These are phyloP conservation scores for Coccinonectria pachysandricola DNA, from an alignment of 2,329 filamentous ascomycete genomes.

Conservation along the genomic window DNA sequence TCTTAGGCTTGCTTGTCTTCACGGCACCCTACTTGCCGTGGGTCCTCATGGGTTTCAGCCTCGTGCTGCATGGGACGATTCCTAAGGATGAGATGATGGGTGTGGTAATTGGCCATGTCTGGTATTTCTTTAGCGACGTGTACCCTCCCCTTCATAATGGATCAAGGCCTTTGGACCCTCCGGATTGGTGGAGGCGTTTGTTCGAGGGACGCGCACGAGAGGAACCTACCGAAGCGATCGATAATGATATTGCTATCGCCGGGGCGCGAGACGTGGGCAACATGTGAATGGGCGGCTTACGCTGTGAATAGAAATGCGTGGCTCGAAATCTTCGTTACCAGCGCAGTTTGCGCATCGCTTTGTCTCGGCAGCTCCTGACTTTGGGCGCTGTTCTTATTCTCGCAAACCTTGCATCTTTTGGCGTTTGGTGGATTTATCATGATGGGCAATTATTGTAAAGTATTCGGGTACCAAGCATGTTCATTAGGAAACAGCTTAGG, in stretches of 20 bases:
- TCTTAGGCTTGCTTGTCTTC: slow-evolving; percentile 82
- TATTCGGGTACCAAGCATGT: no score
- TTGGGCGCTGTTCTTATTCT: no score
- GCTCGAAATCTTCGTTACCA: no score
- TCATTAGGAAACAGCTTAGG: no score
- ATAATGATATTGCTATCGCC: slow-evolving; percentile 53
- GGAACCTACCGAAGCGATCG: slow-evolving; percentile 42
- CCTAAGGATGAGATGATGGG: slow-evolving; percentile 96
- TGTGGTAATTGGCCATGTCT: slow-evolving; percentile 87
- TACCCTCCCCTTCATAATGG: slow-evolving; percentile 86
- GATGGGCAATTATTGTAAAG: no score
- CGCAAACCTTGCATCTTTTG: no score
- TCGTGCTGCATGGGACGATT: slow-evolving; percentile 79
- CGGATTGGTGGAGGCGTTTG: slow-evolving; percentile 77
- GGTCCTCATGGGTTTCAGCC: slow-evolving; percentile 87
- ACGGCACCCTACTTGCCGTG: slow-evolving; percentile 90
- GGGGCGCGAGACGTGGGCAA: slow-evolving; percentile 30
- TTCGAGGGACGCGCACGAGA: slow-evolving; percentile 53
- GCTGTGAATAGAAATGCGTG: no score
- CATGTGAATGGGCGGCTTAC: no score
- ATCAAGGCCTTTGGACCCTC: slow-evolving; percentile 77
- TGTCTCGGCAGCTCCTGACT: no score
- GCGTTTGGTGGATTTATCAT: no score
- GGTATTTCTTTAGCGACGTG: slow-evolving; percentile 97
- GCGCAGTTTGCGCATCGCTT: no score